These are phyloP conservation scores for Fragaria iinumae DNA, from an alignment of 306 rosid genomes.

Conservation along the genomic window DNA sequence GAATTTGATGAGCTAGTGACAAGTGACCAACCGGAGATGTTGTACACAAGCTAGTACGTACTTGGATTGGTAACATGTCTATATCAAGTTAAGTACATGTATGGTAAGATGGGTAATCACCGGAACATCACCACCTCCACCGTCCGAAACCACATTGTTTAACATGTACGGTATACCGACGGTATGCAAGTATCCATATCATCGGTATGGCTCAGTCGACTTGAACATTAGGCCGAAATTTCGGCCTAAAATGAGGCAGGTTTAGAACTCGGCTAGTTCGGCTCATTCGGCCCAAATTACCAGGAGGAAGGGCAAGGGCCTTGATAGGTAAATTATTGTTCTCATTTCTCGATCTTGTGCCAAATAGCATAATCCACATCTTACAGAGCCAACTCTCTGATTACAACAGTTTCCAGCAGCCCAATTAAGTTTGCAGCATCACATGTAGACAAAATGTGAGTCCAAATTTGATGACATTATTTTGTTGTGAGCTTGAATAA, in stretches of 20 bases:
- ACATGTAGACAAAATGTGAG: not conserved
- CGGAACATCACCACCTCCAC: not conserved
- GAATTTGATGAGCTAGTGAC: not conserved
- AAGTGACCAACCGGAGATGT: constrained; percentile 11
- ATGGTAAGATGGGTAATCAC: not conserved
- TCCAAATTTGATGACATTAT: not conserved
- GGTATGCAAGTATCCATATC: too few species aligned
- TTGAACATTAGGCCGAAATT: too few species aligned
- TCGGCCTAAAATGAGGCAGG: too few species aligned
- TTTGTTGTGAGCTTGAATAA: not conserved
- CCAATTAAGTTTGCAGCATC: not conserved
- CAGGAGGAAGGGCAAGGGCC: too few species aligned
- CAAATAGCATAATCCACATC: too few species aligned
- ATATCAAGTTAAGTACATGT: not conserved
- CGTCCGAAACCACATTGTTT: too few species aligned
- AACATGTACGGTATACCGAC: too few species aligned
- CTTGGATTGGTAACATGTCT: constrained; percentile 4
- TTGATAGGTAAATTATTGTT: not conserved
- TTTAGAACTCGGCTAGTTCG: too few species aligned
- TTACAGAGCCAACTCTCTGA: not conserved
- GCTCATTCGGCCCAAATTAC: too few species aligned
- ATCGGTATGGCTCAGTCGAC: too few species aligned
- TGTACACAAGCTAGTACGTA: not conserved
- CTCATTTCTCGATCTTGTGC: too few species aligned
- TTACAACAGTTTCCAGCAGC: not conserved